Evolutionary conservation across 2,329 filamentous ascomycete species (phyloP), one percentile per base, ranked within the genome.

Genomic region (Fusarium tuaranense): DNA sequence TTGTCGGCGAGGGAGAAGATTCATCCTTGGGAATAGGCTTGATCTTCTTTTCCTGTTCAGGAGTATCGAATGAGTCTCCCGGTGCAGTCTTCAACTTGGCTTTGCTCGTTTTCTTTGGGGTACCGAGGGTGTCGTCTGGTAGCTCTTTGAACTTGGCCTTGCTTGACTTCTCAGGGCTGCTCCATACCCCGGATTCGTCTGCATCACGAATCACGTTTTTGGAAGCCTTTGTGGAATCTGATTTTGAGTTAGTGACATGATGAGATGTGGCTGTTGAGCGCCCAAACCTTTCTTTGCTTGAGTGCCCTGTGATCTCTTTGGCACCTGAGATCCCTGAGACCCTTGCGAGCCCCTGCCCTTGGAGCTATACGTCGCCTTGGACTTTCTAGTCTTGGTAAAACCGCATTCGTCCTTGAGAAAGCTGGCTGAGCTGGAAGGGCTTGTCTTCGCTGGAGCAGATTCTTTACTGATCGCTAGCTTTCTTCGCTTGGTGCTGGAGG

Each of bases 311-410:
- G 77, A 80, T 25, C 71, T 70, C 34, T 34, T 30, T 10, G 36
- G 55, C 20, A 61, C 75, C 55, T 72, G 69, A 16, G 76, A 75
- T 46, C 73, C 70, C 55, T 68, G 69, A 14, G 73, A 64, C 55
- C 72, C 70, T 51, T 80, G 79, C 4, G 77, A 81, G 25, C 69
- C 72, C 20, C 64, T 48, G 12, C 14, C 32, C 25, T 67, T 78
- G 18, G 68, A 80, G n/a, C 68, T 71, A 65, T 82, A 83, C 7
- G 72, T 83, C 2, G 25, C 0, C 44, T 73, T 82, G 48, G 70
- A 41, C 1, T 41, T 67, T 22, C 44, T 67, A 9, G 39, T 61
- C 46, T 69, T 79, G 13, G 63, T 63, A 18, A 82, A 82, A 4
- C 79, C 80, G 5, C 36, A 59, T n/a, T 75, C 32, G 32, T 77